Conservation (phyloP, 805 yeast genomes). For the Wickerhamomyces silvicola region DNA sequence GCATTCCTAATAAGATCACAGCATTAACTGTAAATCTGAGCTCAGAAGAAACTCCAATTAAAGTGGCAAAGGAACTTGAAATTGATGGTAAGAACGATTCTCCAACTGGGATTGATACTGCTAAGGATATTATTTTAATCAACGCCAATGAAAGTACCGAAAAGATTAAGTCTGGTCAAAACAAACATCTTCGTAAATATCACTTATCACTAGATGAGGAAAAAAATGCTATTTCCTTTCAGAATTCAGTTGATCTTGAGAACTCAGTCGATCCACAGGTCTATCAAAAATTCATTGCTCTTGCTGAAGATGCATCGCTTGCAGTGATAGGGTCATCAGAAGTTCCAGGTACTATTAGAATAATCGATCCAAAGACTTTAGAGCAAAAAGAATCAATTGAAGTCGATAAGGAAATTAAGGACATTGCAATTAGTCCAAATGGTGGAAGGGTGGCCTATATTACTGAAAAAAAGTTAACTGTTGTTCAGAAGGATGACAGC, state of each 20-base stretch:
- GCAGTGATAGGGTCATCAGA: constrained; percentile 68
- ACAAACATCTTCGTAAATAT: constrained; percentile 69
- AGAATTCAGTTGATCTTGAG: constrained; percentile 51
- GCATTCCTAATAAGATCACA: constrained; percentile 78
- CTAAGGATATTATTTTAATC: constrained; percentile 44
- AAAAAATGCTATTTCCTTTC: constrained; percentile 54
- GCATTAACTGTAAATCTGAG: constrained; percentile 52
- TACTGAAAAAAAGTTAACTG: constrained; percentile 42
- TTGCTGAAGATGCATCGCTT: constrained; percentile 52
- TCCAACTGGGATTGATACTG: constrained; percentile 75
- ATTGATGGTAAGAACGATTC: constrained; percentile 68
- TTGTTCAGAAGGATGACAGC: constrained; percentile 9
- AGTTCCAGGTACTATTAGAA: constrained; percentile 54
- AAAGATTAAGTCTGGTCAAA: constrained; percentile 51
- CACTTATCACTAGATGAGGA: constrained; percentile 22
- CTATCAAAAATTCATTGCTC: constrained; percentile 51
- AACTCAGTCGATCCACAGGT: constrained; percentile 43
- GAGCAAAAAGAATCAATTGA: constrained; percentile 46
- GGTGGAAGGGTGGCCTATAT: constrained; percentile 61
- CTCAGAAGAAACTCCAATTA: constrained; percentile 38
- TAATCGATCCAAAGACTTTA: constrained; percentile 51
- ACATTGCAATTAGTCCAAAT: constrained; percentile 60
- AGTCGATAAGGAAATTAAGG: constrained; percentile 50
- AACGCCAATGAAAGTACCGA: constrained; percentile 71
- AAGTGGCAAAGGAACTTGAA: constrained; percentile 56